Evolutionary conservation across 805 yeast genomes (phyloP).

Genomic region (Barnettozyma pratensis): DNA sequence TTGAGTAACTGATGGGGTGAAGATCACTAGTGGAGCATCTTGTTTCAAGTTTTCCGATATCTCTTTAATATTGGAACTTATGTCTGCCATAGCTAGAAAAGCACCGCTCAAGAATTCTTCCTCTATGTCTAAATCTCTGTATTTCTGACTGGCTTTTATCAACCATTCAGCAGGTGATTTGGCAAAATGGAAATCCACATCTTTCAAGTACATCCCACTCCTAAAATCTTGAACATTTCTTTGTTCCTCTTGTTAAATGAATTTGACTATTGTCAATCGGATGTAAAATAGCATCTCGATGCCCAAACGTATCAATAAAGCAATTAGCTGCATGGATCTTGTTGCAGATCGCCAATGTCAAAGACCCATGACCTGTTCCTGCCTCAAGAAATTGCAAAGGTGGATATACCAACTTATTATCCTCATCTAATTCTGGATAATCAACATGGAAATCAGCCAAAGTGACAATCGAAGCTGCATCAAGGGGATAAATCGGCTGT

Average conservation of each 20-base stretch:
- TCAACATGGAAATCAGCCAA: slow-evolving; percentile 43
- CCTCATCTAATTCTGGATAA: slow-evolving; percentile 27
- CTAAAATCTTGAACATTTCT: slow-evolving; percentile 34
- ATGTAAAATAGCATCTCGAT: slow-evolving; percentile 42
- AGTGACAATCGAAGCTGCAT: slow-evolving; percentile 42
- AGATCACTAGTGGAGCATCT: slow-evolving; percentile 39
- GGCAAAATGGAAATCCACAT: slow-evolving; percentile 39
- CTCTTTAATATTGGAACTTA: slow-evolving; percentile 29
- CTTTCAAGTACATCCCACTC: slow-evolving; percentile 36
- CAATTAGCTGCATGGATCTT: slow-evolving; percentile 41
- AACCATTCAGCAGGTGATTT: slow-evolving; percentile 41
- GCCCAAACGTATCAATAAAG: slow-evolving; percentile 23
- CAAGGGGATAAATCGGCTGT: slow-evolving; percentile 46
- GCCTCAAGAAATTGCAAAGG: slow-evolving; percentile 44
- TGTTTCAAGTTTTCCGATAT: slow-evolving; percentile 32
- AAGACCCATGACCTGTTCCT: slow-evolving; percentile 53
- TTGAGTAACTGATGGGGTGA: slow-evolving; percentile 46
- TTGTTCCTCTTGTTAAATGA: slow-evolving; percentile 40
- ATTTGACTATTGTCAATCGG: slow-evolving; percentile 35
- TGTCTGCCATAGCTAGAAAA: slow-evolving; percentile 41
- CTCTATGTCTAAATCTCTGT: slow-evolving; percentile 19
- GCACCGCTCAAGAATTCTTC: slow-evolving; percentile 36
- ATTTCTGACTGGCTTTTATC: slow-evolving; percentile 18
- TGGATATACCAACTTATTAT: slow-evolving; percentile 10
- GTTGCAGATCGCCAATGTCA: slow-evolving; percentile 38